Base-by-base conservation (phyloP, 805 yeast genomes). In the Metschnikowia aberdeeniae region DNA sequence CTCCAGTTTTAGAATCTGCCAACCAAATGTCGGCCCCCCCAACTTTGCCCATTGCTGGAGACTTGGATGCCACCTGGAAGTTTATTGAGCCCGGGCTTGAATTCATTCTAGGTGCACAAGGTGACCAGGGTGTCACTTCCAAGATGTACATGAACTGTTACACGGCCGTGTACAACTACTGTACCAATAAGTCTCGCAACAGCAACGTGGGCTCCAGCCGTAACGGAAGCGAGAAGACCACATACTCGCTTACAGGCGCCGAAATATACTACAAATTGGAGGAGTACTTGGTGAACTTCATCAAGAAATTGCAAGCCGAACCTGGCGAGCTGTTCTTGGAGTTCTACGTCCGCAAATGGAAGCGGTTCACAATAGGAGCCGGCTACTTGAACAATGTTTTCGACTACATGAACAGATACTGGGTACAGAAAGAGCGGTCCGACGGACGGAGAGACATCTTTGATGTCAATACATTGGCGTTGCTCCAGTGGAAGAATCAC, bases 371-470 rank as follows among this genome's bases (percentile, higher is more conserved):
- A 19, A 81, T 88, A 43, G 98, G 98, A 24, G 95, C 98, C 1
- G 86, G 89, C 12, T 86, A 88, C 64, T 68, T 93, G 62, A 89
- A 89, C 63, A 93, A 95, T 62, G 90, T 95, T 5, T 87, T 93
- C 59, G 97, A 92, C 63, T 93, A 93, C 66, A 82, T 93, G 78
- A 93, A 93, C 66, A 78, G 98, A 50, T 93, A 92, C 67, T 93
- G 99, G 99, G 97, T 95, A 36, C 86, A 86, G 56, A 90, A 95
- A 60, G 98, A 92, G 66, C 78, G 98, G 59, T 85, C 89, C 35
- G 97, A 92, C 62, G 97, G 97, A 13, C 80, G 88, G 58, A 77
- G 89, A 52, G 89, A 88, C 58, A 82, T 93, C 37, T 89, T 82
- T 64, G 99, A 93, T 64, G 95, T 95, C 19, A 84, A 89, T 61